Evolutionary conservation across 768 basidiomycete genomes (phyloP).

Genomic region (Tricholoma terreum): DNA sequence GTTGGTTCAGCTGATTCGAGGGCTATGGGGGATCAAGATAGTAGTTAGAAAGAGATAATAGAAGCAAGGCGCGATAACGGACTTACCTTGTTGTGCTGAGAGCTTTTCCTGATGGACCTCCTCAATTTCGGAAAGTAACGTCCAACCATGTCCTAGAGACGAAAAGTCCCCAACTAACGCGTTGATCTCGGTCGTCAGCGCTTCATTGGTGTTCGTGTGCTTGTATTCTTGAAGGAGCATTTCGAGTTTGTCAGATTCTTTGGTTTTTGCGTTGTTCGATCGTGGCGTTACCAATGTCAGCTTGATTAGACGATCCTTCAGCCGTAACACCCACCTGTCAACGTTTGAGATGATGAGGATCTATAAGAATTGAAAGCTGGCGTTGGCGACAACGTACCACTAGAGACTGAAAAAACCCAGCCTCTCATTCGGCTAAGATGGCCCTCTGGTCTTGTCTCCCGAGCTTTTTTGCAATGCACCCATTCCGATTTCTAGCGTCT

Average conservation of each 20-base stretch:
- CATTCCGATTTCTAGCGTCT: conserved; percentile 32
- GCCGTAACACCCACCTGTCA: conserved; percentile 60
- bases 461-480: conserved; percentile 37
- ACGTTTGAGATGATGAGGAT: conserved; percentile 2
- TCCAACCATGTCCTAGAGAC: conserved; percentile 29
- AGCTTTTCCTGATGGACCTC: too few species aligned
- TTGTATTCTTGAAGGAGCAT: too few species aligned
- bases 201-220: conserved; percentile 32
- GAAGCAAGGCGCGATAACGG: not conserved
- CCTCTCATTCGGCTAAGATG: conserved; percentile 51
- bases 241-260: conserved; percentile 54
- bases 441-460: conserved; percentile 27
- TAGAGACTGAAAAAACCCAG: conserved; percentile 60
- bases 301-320: too few species aligned
- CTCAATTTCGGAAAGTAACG: conserved; percentile 36
- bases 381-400: too few species aligned
- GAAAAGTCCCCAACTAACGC: conserved; percentile 38
- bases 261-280: conserved; percentile 38
- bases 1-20: too few species aligned
- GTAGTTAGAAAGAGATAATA: not conserved
- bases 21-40: conserved; percentile 1
- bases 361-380: conserved; percentile 21
- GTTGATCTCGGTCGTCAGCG: conserved; percentile 47
- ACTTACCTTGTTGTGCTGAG: too few species aligned
- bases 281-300: too few species aligned